Evolutionary conservation across 768 basidiomycete species (phyloP).

Genomic region (Lanmaoa rubissima): DNA sequence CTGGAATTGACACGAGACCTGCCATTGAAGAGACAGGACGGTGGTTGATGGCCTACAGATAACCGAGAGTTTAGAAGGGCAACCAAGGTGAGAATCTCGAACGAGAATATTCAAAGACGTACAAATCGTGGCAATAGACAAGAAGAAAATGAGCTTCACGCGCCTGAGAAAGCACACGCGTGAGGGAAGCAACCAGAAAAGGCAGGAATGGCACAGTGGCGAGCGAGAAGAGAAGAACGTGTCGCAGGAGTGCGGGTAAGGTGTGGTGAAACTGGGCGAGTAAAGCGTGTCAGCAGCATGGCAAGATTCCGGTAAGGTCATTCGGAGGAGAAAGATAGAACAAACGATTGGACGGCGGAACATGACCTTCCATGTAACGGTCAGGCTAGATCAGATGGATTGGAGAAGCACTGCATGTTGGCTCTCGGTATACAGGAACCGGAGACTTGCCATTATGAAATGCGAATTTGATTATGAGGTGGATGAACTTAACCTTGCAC

Average conservation of each 20-base stretch:
- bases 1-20: slow-evolving; percentile 30
- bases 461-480: slow-evolving; percentile 43
- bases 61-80: slow-evolving; percentile 24
- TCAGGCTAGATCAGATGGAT: slow-evolving; percentile 26
- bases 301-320: slow-evolving; percentile 42
- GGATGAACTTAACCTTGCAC: slow-evolving; percentile 39
- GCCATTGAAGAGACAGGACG: slow-evolving; percentile 20
- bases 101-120: slow-evolving; percentile 31
- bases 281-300: slow-evolving; percentile 65
- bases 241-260: slow-evolving; percentile 65
- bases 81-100: slow-evolving; percentile 28
- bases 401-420: slow-evolving; percentile 30
- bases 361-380: slow-evolving; percentile 22
- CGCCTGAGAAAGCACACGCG: slow-evolving; percentile 28
- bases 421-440: slow-evolving; percentile 31
- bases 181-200: slow-evolving; percentile 49
- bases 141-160: slow-evolving; percentile 28
- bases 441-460: slow-evolving; percentile 37
- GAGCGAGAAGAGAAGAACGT: slow-evolving; percentile 53
- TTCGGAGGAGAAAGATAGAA: slow-evolving; percentile 51
- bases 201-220: slow-evolving; percentile 55
- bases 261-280: slow-evolving; percentile 38
- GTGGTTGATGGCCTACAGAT: slow-evolving; percentile 20
- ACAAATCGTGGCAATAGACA: slow-evolving; percentile 29
- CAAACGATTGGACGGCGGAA: slow-evolving; percentile 33